These are phyloP conservation scores for Moesziomyces parantarcticus DNA, from an alignment of 1,284 basidiomycete genomes.

Conservation along the genomic window DNA sequence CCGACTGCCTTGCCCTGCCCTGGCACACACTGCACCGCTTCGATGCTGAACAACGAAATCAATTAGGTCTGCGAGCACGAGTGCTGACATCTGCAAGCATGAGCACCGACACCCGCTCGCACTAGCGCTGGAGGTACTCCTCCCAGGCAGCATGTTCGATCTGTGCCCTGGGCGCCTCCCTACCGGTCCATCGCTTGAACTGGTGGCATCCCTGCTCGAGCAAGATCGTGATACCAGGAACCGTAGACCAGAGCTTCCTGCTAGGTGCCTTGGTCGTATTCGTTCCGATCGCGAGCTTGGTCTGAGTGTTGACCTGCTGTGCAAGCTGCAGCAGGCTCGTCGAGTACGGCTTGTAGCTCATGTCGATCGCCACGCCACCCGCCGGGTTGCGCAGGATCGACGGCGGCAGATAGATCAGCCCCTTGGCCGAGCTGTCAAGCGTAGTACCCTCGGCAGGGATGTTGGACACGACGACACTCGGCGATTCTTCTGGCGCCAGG, in stretches of 20 bases:
- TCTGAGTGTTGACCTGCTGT: constrained; percentile 21
- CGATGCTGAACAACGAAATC: too few species aligned
- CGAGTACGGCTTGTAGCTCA: constrained; percentile 64
- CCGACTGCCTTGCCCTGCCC: too few species aligned
- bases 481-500: constrained; percentile 17
- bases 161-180: constrained; percentile 49
- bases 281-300: constrained; percentile 11
- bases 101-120: too few species aligned
- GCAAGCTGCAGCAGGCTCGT: constrained; percentile 60
- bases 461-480: constrained; percentile 59
- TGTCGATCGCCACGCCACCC: constrained; percentile 66
- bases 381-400: constrained; percentile 41
- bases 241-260: constrained; percentile 49
- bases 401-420: constrained; percentile 48
- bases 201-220: constrained; percentile 65
- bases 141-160: constrained; percentile 55
- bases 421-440: constrained; percentile 25
- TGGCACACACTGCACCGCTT: too few species aligned
- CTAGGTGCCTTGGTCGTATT: constrained; percentile 16
- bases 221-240: constrained; percentile 62
- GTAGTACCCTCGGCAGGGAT: constrained; percentile 60
- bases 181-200: constrained; percentile 62
- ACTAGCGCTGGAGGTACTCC: constrained; percentile 39
- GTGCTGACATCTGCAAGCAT: too few species aligned
- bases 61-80: too few species aligned